Evolutionary conservation across 257 asterid species (phyloP), one percentile per base, ranked within the genome.

Genomic region (Solanum boliviense): DNA sequence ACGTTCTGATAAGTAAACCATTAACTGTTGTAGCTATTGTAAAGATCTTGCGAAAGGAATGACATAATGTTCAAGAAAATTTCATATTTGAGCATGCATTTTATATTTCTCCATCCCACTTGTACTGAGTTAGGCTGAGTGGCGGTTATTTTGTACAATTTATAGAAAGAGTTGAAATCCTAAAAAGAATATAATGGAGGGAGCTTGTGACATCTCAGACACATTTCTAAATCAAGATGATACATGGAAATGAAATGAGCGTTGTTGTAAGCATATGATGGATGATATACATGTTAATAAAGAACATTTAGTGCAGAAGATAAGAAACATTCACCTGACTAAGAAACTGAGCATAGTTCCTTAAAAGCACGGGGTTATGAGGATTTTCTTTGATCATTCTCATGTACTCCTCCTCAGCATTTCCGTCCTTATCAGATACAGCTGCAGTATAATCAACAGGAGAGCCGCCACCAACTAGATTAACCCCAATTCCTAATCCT

Each of bases 311-410:
- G 52, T n/a, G 85, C 85, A 46, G 68, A 81, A 81, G 13, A 82
- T 13, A 48, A 5, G 70, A 48, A 82, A 82, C 67, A 82, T 82
- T 82, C 41, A 82, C 99, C 98, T 93, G 93, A 91, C 91, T 92
- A 84, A 95, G 89, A 84, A 93, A 94, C 52, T 88, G 87, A 36
- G 98, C 98, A 88, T 91, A 94, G 70, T 91, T 91, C 87, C 91
- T 91, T 85, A 94, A 89, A 86, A 90, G 88, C 89, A 90, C 86
- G 36, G 94, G 92, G 83, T 96, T 88, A 46, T 83, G 90, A 72
- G 98, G 96, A 91, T 95, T 91, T 88, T 93, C 93, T 85, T 93
- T 94, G 5, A 94, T 92, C 98, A 95, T 93, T 90, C 87, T 91
- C 91, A 74, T 90, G 73, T 92, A 90, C 48, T 89, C 88, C 71